These are phyloP conservation scores for Linderniella brevidens DNA, from an alignment of 257 asterid genomes.

Conservation along the genomic window DNA sequence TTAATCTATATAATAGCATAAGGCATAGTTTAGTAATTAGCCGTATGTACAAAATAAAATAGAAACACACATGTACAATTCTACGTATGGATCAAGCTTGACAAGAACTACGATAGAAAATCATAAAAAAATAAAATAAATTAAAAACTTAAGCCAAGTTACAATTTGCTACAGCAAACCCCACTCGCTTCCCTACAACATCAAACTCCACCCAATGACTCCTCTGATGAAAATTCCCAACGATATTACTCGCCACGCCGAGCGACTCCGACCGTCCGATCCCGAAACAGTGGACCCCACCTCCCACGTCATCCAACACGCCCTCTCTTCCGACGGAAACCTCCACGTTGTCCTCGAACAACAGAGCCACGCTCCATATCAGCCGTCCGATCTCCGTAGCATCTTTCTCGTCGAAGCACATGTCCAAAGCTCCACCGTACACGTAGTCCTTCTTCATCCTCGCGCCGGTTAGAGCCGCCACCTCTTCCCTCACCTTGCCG, in stretches of 20 bases:
- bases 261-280: slow-evolving; percentile 55
- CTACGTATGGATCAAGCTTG: too few species aligned
- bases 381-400: slow-evolving; percentile 18
- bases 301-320: slow-evolving; percentile 39
- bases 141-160: slow-evolving; percentile 5
- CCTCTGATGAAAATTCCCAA: slow-evolving; percentile 80
- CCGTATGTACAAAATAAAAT: too few species aligned
- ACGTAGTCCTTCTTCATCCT: slow-evolving; percentile 37
- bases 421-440: slow-evolving; percentile 42
- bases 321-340: slow-evolving; percentile 26
- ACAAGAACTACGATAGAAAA: too few species aligned
- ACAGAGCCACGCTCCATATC: slow-evolving; percentile 47
- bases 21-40: too few species aligned
- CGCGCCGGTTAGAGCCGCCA: slow-evolving; percentile 33
- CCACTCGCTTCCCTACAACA: slow-evolving; percentile 32
- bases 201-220: slow-evolving; percentile 85
- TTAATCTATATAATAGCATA: too few species aligned
- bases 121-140: too few species aligned
- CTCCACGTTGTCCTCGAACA: slow-evolving; percentile 43
- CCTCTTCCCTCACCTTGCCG: slow-evolving; percentile 32
- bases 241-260: slow-evolving; percentile 59
- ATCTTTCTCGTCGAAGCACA: slow-evolving; percentile 57
- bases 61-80: too few species aligned
- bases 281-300: slow-evolving; percentile 50
- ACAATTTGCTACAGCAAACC: slow-evolving; percentile 62